phyloP scores from a whole-genome alignment of 73 alveolate species.

The Paramecium octaurelia region DNA sequence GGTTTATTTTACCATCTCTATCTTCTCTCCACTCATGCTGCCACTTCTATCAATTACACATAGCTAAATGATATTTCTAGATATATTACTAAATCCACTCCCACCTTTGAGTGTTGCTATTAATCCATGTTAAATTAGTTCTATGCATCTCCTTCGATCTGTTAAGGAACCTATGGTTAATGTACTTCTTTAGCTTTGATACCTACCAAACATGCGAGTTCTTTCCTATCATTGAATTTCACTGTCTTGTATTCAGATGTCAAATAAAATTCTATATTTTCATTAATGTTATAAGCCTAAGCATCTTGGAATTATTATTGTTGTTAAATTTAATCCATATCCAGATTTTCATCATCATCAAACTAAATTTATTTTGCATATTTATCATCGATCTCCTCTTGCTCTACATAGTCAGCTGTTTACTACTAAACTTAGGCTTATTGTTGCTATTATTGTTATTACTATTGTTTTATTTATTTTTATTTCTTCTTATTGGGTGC shows the following conservation, averaged over 20 bases:
- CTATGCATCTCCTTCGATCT: not conserved
- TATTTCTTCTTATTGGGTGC: not conserved
- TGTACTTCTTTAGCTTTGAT: not conserved
- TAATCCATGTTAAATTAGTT: not conserved
- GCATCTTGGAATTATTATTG: not conserved
- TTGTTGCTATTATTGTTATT: not conserved
- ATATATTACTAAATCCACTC: conserved; percentile 39
- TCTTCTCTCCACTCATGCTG: conserved; percentile 73
- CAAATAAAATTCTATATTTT: not conserved
- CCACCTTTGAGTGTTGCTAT: not conserved
- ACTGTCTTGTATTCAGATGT: not conserved
- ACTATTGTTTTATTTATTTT: not conserved
- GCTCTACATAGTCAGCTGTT: not conserved
- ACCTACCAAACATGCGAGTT: not conserved
- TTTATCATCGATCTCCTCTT: not conserved
- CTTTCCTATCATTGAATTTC: not conserved
- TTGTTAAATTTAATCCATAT: not conserved
- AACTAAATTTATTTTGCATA: not conserved
- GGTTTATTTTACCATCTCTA: conserved; percentile 66
- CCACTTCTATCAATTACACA: conserved; percentile 81
- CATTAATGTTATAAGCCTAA: not conserved
- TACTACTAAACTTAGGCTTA: not conserved
- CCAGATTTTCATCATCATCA: not conserved
- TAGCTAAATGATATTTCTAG: not conserved
- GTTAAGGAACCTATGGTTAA: not conserved